phyloP scores from a whole-genome alignment of 108 stramenopile species.

The Mediolabrus comicus region DNA sequence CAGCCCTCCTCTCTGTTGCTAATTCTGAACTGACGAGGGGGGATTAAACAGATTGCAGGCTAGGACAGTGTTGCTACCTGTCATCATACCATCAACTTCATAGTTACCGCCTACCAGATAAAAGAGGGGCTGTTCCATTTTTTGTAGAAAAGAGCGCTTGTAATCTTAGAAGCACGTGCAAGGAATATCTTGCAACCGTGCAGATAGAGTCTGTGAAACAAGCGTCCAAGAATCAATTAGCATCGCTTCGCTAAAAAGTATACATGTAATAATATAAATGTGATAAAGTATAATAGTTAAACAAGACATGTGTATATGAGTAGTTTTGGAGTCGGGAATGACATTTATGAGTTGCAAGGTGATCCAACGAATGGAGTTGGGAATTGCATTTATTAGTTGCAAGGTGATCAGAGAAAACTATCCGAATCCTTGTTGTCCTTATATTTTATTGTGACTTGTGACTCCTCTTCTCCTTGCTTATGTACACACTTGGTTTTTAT shows the following conservation, averaged over 20 bases:
- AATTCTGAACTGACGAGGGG: conserved; percentile 15
- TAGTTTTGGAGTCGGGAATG: too few relatives aligned
- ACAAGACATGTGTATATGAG: too few relatives aligned
- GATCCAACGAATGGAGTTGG: too few relatives aligned
- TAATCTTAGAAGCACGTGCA: background rate
- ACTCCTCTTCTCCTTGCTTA: too few relatives aligned
- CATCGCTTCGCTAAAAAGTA: conserved; percentile 1
- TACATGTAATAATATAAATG: background rate
- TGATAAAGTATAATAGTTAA: background rate
- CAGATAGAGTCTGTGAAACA: background rate
- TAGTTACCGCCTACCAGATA: background rate
- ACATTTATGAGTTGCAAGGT: background rate
- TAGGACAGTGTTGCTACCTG: background rate
- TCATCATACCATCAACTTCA: background rate
- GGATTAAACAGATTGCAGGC: background rate
- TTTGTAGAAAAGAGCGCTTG: background rate
- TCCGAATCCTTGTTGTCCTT: too few relatives aligned
- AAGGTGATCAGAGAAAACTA: too few relatives aligned
- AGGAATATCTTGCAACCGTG: background rate
- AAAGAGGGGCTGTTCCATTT: background rate
- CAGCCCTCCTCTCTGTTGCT: conserved; percentile 22
- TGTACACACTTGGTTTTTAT: too few relatives aligned
- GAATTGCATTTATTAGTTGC: too few relatives aligned
- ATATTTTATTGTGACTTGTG: too few relatives aligned
- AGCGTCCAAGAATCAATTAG: conserved; percentile 1